Base-by-base conservation (phyloP, 1,284 basidiomycete genomes). In the Sporisorium sorghi region DNA sequence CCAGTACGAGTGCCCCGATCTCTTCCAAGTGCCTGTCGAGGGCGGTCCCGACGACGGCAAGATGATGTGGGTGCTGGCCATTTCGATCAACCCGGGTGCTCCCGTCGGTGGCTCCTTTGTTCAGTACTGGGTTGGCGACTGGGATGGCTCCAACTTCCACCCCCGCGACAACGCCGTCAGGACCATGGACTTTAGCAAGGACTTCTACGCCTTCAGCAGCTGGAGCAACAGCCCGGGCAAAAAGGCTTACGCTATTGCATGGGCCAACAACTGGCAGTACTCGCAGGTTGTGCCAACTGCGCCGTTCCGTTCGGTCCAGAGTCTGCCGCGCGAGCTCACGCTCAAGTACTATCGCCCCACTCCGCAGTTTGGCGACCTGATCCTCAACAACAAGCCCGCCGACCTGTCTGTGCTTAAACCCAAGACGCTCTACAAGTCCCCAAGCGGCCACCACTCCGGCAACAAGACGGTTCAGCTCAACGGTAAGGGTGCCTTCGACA, bases 221-320 rank as follows among this genome's bases (percentile, higher is more conserved):
- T 86, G 83, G 78, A 77, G 77, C 66, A 82, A 82, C 47, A 70
- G 72, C 10, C 73, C 76, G 17, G 56, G 69, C 33, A 68, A 77
- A 46, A 64, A 74, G 54, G 66, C 82, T 17, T 75, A 85, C 56
- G 78, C 73, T 26, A 83, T 86, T 26, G 82, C 75, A 5, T 87
- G 86, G 86, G 85, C 85, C 28, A 81, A 73, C 73, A 87, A 87
- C 77, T 86, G 85, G 85, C 81, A 85, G 72, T 86, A 87, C 79
- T 78, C 84, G 19, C 48, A 85, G 46, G 60, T 68, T 15, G 84
- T 84, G 3, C 86, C 86, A 15, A 86, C 86, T 0, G 81, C 42
- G 5, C 83, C 83, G 9, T 86, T 83, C 83, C 76, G 86, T 23
- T 84, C 82, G 49, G 77, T 81, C 28, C 85, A 86, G 83, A 76